Base-by-base conservation (phyloP, 805 yeast genomes). In the Yamadazyma nakazawae region DNA sequence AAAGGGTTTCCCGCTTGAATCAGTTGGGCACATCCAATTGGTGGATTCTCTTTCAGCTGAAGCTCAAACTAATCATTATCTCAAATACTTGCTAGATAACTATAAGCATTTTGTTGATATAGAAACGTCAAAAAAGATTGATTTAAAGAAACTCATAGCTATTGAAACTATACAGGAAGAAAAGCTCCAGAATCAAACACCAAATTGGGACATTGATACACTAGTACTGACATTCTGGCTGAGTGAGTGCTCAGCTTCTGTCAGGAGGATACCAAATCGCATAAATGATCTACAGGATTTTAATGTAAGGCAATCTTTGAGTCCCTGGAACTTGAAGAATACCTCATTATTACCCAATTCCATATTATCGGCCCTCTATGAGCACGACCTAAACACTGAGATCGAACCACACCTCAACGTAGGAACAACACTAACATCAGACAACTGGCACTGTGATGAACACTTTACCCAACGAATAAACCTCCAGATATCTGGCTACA, bases 381-480 rank as follows among this genome's bases (percentile, higher is more conserved):
- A 71, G 42, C 46, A 69, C 3, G 74, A 77, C 43, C 42, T 72
- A 38, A 70, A 72, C 42, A 78, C 75, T 49, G 65, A 65, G 28
- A 55, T 74, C 3, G 62, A 58, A 17, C 72, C 88, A 0, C 60
- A 63, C n/a, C 43, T 81, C 32, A 71, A 73, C 38, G 66, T 82
- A 10, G 80, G 79, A 1, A 76, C 77, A 79, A 64, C 80, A 2
- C 78, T 75, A 51, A 73, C 84, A 42, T 63, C 78, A 2, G 75
- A 75, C 43, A 71, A 78, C 37, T 85, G 88, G 88, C 60, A 63
- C 17, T 61, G 74, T 45, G 86, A 80, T 53, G 90, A 84, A 52
- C 85, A 80, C 50, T 79, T 77, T 59, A 60, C 84, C 2, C 80
- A 80, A 37, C 57, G 68, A 10, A 64, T 75, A 25, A 81, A 79